Percentiles rank a stretch among this genome's conserved stretches.
Conservation (phyloP, 441 rosid species). For the Mallotus japonicus region DNA sequence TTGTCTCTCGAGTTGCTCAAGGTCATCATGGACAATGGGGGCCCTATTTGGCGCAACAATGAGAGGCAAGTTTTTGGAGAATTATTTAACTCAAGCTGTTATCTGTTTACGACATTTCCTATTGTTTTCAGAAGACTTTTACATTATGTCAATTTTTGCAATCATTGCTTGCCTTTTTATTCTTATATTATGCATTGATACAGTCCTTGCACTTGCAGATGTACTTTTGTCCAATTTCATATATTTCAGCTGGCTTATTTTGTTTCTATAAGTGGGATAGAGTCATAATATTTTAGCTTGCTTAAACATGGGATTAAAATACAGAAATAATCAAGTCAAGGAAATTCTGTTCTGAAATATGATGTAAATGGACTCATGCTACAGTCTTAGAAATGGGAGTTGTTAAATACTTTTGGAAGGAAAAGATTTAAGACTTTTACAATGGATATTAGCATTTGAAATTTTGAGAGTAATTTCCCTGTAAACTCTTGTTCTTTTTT, state of each 20-base stretch:
- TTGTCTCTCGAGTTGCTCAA: conserved; percentile 86
- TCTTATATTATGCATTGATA: not conserved
- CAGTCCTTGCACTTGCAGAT: not conserved
- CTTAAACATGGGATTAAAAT: not conserved
- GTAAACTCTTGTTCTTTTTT: not conserved
- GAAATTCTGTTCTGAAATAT: not conserved
- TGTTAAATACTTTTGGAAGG: not conserved
- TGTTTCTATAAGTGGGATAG: not conserved
- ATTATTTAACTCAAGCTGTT: too few species aligned
- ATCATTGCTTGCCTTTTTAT: not conserved
- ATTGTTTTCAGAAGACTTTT: too few species aligned
- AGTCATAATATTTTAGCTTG: not conserved
- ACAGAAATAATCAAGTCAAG: too few species aligned
- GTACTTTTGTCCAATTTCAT: not conserved
- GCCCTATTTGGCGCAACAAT: conserved; percentile 76
- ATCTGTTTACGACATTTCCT: too few species aligned
- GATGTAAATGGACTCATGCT: not conserved
- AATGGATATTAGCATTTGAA: not conserved
- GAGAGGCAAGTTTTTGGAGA: conserved; percentile 59
- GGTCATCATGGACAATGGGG: conserved; percentile 75
- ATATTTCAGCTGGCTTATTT: not conserved
- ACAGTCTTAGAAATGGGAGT: too few species aligned
- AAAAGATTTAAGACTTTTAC: not conserved
- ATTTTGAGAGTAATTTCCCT: not conserved
- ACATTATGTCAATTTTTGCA: not conserved